Percentiles rank a stretch among this genome's conserved stretches.
Evolutionary conservation across 2,329 filamentous ascomycete genomes (phyloP).

Genomic region (Apiospora saccharicola): DNA sequence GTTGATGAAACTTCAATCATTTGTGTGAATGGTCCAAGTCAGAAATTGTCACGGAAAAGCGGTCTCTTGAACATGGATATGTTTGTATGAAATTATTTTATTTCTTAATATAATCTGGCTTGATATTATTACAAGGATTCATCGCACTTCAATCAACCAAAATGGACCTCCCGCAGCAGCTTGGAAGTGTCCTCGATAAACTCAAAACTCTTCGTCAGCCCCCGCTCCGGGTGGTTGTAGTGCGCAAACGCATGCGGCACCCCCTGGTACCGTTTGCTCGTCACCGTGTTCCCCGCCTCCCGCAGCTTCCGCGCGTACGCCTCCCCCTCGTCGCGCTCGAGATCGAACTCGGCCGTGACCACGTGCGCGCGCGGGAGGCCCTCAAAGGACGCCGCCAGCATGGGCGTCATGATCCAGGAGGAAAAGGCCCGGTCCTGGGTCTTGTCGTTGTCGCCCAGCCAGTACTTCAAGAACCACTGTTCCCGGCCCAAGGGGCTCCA

Average conservation of each 20-base stretch:
- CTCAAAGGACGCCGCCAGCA: constrained; percentile 39
- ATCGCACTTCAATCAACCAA: not conserved
- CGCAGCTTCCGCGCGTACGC: constrained; percentile 35
- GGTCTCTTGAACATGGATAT: no score
- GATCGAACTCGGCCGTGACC: constrained; percentile 46
- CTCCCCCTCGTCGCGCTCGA: constrained; percentile 45
- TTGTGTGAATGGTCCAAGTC: no score
- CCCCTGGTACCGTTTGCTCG: constrained; percentile 39
- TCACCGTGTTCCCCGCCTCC: constrained; percentile 36
- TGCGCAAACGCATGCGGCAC: constrained; percentile 42
- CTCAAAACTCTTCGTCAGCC: constrained; percentile 37
- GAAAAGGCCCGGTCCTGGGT: not conserved
- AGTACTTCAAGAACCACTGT: constrained; percentile 43
- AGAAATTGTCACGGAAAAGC: no score
- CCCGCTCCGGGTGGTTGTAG: constrained; percentile 39
- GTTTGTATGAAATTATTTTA: no score
- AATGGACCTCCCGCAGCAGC: constrained; percentile 9
- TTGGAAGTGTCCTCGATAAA: constrained; percentile 37
- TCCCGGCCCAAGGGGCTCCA: constrained; percentile 42
- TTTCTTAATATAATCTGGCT: no score
- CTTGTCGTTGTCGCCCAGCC: constrained; percentile 38
- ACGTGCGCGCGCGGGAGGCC: constrained; percentile 41
- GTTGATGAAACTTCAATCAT: no score
- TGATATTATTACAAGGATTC: no score
- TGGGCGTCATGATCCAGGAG: constrained; percentile 31